Base-by-base conservation (phyloP, 2,329 filamentous ascomycete genomes). In the Trichoderma sp. region DNA sequence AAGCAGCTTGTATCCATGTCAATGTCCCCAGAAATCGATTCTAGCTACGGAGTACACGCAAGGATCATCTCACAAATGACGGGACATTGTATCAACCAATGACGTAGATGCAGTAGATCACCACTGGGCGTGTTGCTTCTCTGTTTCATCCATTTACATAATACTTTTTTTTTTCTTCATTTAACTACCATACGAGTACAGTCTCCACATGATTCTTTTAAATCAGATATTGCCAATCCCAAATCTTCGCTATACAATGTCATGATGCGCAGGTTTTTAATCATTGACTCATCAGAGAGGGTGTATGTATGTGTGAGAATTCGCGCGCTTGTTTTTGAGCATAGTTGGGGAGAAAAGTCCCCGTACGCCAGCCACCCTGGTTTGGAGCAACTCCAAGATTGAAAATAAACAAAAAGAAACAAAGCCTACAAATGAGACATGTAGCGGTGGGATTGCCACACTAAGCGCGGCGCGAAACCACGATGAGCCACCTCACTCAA, bases 201-300 rank as follows among this genome's bases (percentile, higher is more conserved):
- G 18, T 31, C 24, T 16, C 38, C 27, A 18, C 33, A 71, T 31
- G 38, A n/a, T 31, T 38, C 41, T 72, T 64, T 62, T 50, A 33
- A 60, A 60, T 45, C n/a, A 50, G 60, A 29, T 60, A 63, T 72
- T 63, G 41, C 62, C 38, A 74, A 73, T 67, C 69, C 75, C 50
- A 63, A 33, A 66, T 21, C 68, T 75, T 74, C 69, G 69, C 75
- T 76, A 59, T 67, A 66, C 41, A 31, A 74, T 68, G 69, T 31
- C 64, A 53, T 76, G 60, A 77, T 79, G 74, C 76, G 76, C 75
- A 79, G 65, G 18, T 53, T 79, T 71, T 79, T 45, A 75, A 75
- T 80, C 79, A 79, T 77, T 75, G 78, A 76, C 76, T 78, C 76
- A 72, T 80, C 76, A 77, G 78, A 77, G 78, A 77, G 67, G 75